Evolutionary conservation across 352 stramenopile genomes (phyloP), one percentile per base, ranked within the genome.

Genomic region (Phytophthora crassamura): DNA sequence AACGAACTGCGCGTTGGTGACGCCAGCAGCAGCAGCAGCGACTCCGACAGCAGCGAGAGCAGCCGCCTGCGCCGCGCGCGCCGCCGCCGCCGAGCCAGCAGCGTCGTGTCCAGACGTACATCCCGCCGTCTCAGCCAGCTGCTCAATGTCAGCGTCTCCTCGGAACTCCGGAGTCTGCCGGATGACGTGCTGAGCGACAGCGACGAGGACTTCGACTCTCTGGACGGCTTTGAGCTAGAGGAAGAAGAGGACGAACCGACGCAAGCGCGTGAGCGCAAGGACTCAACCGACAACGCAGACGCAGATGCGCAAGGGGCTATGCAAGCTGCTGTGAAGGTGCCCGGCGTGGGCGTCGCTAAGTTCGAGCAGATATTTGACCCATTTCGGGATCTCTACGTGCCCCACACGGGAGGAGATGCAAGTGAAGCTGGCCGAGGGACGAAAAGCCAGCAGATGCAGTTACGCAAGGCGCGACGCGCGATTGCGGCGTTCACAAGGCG

Each of bases 351-450:
- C 1, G 54, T 42, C 3, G 49, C 59, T 7, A 59, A 40, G 16
- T 90, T 84, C 28, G 82, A 89, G 34, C 69, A 82, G 40, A 73
- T 90, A 12, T 90, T 76, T 35, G 64, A 69, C n/a, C 61, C 80
- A 2, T 89, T 90, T 32, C 68, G 81, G 14, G 79, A 90, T 42
- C 61, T 90, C 35, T 89, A 90, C 57, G 22, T 73, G 7, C 64
- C 68, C 1, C 42, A 58, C 20, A 43, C 7, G 4, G 33, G 14
- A 43, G 28, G 9, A 34, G 8, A 48, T 30, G 38, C 36, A 54
- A 32, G 9, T 28, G 36, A 35, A 54, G 15, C n/a, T 15, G 12
- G 28, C 4, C 7, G 39, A 11, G 25, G 35, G 36, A 50, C 15
- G 35, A 50, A 34, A 14, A 15, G 55, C 15, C 60, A 63, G 43